These are phyloP conservation scores for Aspergillus niger DNA, from an alignment of 2,329 filamentous ascomycete genomes.

Conservation along the genomic window DNA sequence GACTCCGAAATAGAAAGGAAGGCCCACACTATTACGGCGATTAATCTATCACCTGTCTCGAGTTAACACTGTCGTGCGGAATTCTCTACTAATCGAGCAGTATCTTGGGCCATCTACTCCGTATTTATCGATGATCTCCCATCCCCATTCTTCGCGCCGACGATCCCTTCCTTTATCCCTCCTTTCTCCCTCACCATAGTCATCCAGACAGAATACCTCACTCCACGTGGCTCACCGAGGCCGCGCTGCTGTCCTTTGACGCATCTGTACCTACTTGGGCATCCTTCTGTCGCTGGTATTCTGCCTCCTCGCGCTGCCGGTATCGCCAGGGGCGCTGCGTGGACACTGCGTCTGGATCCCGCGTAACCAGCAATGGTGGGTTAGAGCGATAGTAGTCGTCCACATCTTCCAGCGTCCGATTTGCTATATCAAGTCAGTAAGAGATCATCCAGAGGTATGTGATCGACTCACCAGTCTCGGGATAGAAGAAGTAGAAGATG, in stretches of 20 bases:
- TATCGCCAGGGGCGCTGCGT: slow-evolving; percentile 51
- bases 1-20: too few relatives aligned
- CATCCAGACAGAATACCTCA: background rate
- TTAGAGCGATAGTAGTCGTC: slow-evolving; percentile 42
- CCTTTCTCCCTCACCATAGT: background rate
- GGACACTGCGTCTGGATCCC: slow-evolving; percentile 51
- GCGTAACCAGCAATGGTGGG: slow-evolving; percentile 49
- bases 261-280: background rate
- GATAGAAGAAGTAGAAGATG: slow-evolving; percentile 47
- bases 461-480: slow-evolving; percentile 29
- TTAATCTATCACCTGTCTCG: too few relatives aligned
- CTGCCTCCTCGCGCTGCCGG: slow-evolving; percentile 45
- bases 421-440: slow-evolving; percentile 16
- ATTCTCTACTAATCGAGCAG: too few relatives aligned
- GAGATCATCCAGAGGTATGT: background rate
- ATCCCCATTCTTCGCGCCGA: background rate
- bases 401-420: slow-evolving; percentile 36
- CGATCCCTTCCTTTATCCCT: background rate
- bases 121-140: background rate
- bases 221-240: background rate
- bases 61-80: too few relatives aligned
- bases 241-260: background rate
- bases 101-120: too few relatives aligned
- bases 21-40: too few relatives aligned
- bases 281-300: background rate